Evolutionary conservation across 169 alveolate genomes (phyloP), one percentile per base, ranked within the genome.

Genomic region (Neospora caninum): DNA sequence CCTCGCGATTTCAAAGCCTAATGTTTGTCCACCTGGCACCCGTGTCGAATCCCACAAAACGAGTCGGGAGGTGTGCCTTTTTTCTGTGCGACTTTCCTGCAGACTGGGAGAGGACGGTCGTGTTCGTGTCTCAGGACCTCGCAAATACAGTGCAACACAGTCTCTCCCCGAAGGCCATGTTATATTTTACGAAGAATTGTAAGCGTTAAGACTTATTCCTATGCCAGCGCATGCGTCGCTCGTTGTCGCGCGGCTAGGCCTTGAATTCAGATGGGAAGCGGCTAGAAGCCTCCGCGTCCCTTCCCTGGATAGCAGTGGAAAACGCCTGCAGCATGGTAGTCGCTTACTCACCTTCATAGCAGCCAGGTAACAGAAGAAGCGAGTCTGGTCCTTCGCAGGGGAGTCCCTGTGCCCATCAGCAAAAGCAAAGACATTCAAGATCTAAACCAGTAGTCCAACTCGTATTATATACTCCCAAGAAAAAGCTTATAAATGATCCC

Each of bases 71-170:
- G 9, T 49, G 58, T 1, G 58, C 58, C 58, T 78, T 82, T 9
- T 82, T 82, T 82, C 69, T 42, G 0, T 31, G 89, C 54, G 89
- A 31, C 70, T 82, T 29, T 0, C 67, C 16, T 82, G 54, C 89
- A 82, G 89, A 82, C 27, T 41, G 69, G 69, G 89, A 82, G 27
- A 82, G 89, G 36, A 39, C 27, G 89, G 89, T 82, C 70, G 67
- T 82, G 31, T 82, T 82, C 41, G 16, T 82, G 25, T 82, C 89
- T 36, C 41, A 20, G 49, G 89, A 82, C 20, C 89, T 82, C 89
- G 89, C 89, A 29, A 45, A 25, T 9, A 82, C 89, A 20, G 89
- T 82, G 54, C 89, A 43, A 39, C 89, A 82, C 36, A 41, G 89
- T 27, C 89, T 82, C 36, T 82, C 89, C 2, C 67, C 89, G 67